Base-by-base conservation (phyloP, 2,329 filamentous ascomycete genomes). In the Pestalotiopsis sp. region DNA sequence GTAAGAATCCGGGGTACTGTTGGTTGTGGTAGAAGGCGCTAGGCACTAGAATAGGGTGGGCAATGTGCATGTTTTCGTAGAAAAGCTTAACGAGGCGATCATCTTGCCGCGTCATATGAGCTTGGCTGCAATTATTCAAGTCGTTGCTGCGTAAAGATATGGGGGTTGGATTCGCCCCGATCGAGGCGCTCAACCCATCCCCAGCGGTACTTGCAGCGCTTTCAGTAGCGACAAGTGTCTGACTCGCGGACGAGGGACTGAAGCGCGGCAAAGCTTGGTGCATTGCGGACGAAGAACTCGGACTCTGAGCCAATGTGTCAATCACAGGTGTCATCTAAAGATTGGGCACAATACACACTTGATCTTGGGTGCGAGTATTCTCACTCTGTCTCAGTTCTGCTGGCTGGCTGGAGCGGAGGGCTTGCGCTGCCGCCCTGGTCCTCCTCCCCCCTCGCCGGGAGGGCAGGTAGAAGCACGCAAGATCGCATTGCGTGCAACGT, bases 371-470 rank as follows among this genome's bases (percentile, higher is more conserved):
- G 12, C 45, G 45, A 52, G 4, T 23, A 7, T 52, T 52, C 17
- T 52, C 17, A 52, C 45, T 52, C 20, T 59, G 27, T 12, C 57
- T 59, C 20, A 59, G 11, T 59, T 59, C 59, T 39, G 31, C 31
- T 36, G n/a, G 59, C 36, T 62, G 59, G 59, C 13, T 62, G 27
- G 25, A 39, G 59, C 59, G 36, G 13, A 20, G 59, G 9, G 59
- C n/a, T 12, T 62, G 45, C 20, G 45, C 45, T 20, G 45, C 6
- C 45, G 45, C 17, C 45, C 45, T 49, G 41, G 41, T 62, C 59
- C 59, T 27, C 14, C 59, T 62, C 17, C 59, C 59, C 31, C 59
- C 59, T n/a, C 59, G 59, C n/a, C 59, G 59, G 20, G 59, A 62
- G 2, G 59, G 59, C 59, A 62, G 27, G 31, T 38, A 62, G 13